Base-by-base conservation (phyloP, 805 yeast genomes). In the Candida hispaniensis region DNA sequence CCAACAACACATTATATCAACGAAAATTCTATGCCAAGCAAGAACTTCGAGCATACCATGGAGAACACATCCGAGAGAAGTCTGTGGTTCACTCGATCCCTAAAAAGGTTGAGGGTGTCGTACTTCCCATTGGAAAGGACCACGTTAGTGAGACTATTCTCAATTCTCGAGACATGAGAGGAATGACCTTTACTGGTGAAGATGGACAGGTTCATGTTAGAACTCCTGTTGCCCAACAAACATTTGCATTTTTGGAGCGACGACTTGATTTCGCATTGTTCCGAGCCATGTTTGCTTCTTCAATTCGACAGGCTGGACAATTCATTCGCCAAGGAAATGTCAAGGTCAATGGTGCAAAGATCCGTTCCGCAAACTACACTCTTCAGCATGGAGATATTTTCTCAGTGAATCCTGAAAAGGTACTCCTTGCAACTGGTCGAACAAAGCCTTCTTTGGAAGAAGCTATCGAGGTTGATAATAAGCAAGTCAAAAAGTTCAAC, bases 1-100 rank as follows among this genome's bases (percentile, higher is more conserved):
- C 8, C 10, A 8, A 19, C 10, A 8, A 19, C n/a, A 73, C 93
- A n/a, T 63, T 82, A 41, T 91, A 67, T 60, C 94, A 82, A 59
- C 94, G 88, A 58, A 83, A 85, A 59, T 91, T 94, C 88, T 60
- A 67, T 5, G 77, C 95, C 34, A 88, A 91, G 57, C 78, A 74
- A 53, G 95, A 86, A 53, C 77, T 96, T 6, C 73, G 98, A 60
- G 78, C 88, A 1, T 88, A 88, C 56, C 98, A 88, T 55, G 98
- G 98, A 48, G 97, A 91, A 51, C 82, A 79, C 54, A 56, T 88
- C 39, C 79, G 88, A 1, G 98, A 91, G 55, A 63, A 71, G 12
- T 73, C 86, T 52, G 80, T 85, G 77, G 78, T 79, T 52, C 60
- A 73, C 6, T 56, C 69, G 32, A 86, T 88, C 60, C 63, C 73